Percentiles rank a stretch among this genome's conserved stretches.
Conservation (phyloP, 108 stramenopile genomes). For the Nitzschia sp. region DNA sequence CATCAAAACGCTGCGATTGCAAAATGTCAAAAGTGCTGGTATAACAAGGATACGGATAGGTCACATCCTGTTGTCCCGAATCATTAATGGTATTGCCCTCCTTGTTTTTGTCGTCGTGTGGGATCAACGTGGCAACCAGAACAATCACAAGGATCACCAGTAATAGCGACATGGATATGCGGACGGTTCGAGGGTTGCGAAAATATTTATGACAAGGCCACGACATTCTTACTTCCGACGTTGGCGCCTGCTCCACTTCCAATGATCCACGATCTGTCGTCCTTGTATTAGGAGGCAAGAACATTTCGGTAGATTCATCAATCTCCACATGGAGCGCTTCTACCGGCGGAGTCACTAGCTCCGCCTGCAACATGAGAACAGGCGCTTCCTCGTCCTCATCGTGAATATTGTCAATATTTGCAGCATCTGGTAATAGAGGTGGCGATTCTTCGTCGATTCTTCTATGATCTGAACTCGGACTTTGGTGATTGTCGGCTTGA, state of each 20-base stretch:
- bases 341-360: constrained; percentile 13
- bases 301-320: constrained; percentile 18
- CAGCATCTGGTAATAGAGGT: too few relatives aligned
- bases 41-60: constrained; percentile 11
- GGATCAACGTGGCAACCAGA: neutral
- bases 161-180: too few relatives aligned
- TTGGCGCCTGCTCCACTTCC: constrained; percentile 2
- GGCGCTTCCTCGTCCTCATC: too few relatives aligned
- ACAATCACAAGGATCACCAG: neutral
- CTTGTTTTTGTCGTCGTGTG: neutral
- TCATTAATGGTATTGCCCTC: neutral
- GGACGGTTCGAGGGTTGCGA: too few relatives aligned
- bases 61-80: neutral
- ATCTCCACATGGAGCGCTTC: constrained; percentile 4
- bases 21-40: constrained; percentile 11
- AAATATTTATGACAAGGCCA: too few relatives aligned
- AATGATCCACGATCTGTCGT: neutral
- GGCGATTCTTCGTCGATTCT: too few relatives aligned
- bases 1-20: neutral
- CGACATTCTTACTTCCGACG: too few relatives aligned
- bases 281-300: neutral
- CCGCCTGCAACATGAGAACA: constrained; percentile 7
- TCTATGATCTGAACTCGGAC: too few relatives aligned
- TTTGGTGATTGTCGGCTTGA: too few relatives aligned
- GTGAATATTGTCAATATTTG: too few relatives aligned